Conservation (phyloP, 2,329 filamentous ascomycete genomes). For the Endothia cerciana region DNA sequence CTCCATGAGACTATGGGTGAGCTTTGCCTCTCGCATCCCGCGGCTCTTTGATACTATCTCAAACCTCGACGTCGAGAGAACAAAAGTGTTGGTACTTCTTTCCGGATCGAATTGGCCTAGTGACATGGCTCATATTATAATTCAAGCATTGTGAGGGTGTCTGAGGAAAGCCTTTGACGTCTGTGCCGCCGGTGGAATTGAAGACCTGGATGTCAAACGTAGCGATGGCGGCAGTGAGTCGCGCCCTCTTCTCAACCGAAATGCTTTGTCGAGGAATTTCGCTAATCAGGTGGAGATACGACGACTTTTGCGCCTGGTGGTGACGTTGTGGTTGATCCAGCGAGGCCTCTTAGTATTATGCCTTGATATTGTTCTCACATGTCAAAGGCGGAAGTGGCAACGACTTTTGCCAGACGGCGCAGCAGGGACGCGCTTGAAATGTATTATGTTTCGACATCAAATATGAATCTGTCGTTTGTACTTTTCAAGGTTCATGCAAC, state of each 20-base stretch:
- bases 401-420: not conserved
- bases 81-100: not conserved
- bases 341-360: not conserved
- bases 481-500: not conserved
- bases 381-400: not conserved
- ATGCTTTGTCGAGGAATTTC: not conserved
- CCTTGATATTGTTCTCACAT: constrained; percentile 22
- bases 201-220: not conserved
- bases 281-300: not conserved
- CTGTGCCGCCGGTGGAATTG: not conserved
- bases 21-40: not conserved
- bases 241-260: not conserved
- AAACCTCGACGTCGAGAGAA: not conserved
- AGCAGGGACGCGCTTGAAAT: not conserved
- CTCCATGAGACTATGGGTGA: not conserved
- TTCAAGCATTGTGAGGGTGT: constrained; percentile 24
- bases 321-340: not conserved
- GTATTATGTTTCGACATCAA: not conserved
- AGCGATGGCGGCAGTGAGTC: not conserved
- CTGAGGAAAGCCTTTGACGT: not conserved
- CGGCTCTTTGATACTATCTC: not conserved
- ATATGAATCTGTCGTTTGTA: not conserved
- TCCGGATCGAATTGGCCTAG: not conserved
- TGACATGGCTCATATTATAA: constrained; percentile 15
- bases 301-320: not conserved